These are phyloP conservation scores for Globisporangium spiculum DNA, from an alignment of 352 stramenopile species.

Conservation along the genomic window DNA sequence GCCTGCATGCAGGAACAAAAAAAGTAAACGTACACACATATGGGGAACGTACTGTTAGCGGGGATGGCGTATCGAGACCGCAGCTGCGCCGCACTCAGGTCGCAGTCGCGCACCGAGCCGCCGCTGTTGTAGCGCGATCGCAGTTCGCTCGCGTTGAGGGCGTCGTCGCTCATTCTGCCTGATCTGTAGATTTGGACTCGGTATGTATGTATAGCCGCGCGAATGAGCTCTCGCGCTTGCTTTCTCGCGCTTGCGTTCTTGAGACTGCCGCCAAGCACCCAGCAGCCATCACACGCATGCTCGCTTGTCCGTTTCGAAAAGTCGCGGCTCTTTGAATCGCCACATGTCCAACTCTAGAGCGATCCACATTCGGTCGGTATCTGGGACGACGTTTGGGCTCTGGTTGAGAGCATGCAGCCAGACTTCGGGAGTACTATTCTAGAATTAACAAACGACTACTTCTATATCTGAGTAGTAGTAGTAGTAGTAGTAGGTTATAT, in stretches of 20 bases:
- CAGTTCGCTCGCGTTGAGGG: conserved; percentile 62
- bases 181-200: not conserved
- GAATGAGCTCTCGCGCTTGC: not conserved
- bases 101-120: conserved; percentile 66
- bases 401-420: no score
- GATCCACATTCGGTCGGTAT: not conserved
- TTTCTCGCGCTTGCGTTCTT: not conserved
- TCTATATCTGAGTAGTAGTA: no score
- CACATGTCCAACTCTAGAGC: not conserved
- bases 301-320: conserved; percentile 1
- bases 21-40: not conserved
- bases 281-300: not conserved
- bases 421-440: no score
- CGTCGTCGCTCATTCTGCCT: conserved; percentile 47
- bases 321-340: conserved; percentile 2
- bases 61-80: conserved; percentile 79
- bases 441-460: no score
- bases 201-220: not conserved
- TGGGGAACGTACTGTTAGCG: conserved; percentile 61
- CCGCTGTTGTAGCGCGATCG: conserved; percentile 72
- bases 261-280: not conserved
- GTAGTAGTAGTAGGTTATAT: no score
- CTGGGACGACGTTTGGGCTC: not conserved
- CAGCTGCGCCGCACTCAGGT: conserved; percentile 75
- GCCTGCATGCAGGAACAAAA: not conserved